phyloP scores from a whole-genome alignment of 768 basidiomycete species.

The Lactifluus subvellereus region DNA sequence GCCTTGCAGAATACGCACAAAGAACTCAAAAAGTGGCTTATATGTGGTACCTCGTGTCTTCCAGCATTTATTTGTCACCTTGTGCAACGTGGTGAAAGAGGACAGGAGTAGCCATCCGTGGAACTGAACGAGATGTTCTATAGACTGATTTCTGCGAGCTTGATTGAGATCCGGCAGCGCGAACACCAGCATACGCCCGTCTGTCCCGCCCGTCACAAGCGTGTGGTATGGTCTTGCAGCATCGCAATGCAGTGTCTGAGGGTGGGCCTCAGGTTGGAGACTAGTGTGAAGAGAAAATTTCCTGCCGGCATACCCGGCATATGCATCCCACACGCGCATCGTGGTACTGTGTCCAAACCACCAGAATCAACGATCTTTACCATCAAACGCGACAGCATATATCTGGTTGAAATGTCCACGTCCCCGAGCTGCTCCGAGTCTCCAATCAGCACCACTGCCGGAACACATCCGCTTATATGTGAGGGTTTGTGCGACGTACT shows the following conservation, averaged over 20 bases:
- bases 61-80: no score
- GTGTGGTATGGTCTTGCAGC: slow-evolving; percentile 42
- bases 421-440: slow-evolving; percentile 33
- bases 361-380: slow-evolving; percentile 87
- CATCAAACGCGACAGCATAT: slow-evolving; percentile 85
- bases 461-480: background rate
- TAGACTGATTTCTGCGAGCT: no score
- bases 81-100: no score
- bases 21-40: no score
- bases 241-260: slow-evolving; percentile 22
- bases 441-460: background rate
- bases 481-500: slow-evolving; percentile 36
- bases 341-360: slow-evolving; percentile 85
- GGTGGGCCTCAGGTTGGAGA: background rate
- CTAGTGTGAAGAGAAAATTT: background rate
- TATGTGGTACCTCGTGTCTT: no score
- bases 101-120: no score
- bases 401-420: slow-evolving; percentile 79
- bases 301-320: slow-evolving; percentile 48
- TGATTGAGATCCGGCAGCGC: slow-evolving; percentile 13
- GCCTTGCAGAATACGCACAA: no score
- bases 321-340: slow-evolving; percentile 95
- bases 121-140: no score
- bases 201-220: slow-evolving; percentile 86
- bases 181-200: slow-evolving; percentile 79